These are phyloP conservation scores for Hordeum vulgare DNA, from an alignment of 176 grass and related monocot genomes.

Conservation along the genomic window DNA sequence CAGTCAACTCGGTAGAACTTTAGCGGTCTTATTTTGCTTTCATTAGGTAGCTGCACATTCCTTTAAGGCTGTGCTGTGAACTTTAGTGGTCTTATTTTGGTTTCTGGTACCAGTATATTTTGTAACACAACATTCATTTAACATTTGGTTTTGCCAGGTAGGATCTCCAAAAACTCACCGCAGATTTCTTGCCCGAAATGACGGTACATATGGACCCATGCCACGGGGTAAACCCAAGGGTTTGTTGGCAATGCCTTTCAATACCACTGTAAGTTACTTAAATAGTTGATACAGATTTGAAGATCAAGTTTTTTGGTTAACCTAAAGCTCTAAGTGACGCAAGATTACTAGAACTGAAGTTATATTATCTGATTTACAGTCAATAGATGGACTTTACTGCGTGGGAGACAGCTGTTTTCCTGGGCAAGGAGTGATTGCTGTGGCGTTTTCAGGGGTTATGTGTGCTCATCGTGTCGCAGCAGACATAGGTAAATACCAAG, in stretches of 20 bases:
- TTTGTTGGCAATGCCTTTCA: conserved; percentile 90
- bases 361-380: conserved; percentile 36
- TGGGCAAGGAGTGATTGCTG: conserved; percentile 92
- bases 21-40: no score
- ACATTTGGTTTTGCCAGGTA: conserved; percentile 46
- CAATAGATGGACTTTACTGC: conserved; percentile 90
- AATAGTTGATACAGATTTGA: not conserved
- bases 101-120: not conserved
- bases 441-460: conserved; percentile 95
- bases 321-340: not conserved
- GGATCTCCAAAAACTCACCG: conserved; percentile 91
- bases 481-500: conserved; percentile 60
- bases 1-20: not conserved
- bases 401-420: conserved; percentile 97
- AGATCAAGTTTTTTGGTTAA: not conserved
- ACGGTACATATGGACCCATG: conserved; percentile 93
- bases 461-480: conserved; percentile 95
- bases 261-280: conserved; percentile 79
- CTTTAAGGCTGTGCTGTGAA: conserved; percentile 2
- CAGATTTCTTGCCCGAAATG: conserved; percentile 85
- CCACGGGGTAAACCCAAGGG: conserved; percentile 81
- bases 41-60: not conserved
- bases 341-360: conserved; percentile 9
- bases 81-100: not conserved
- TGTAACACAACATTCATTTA: not conserved